Evolutionary conservation across 768 basidiomycete species (phyloP).

Genomic region (Trametes maxima): DNA sequence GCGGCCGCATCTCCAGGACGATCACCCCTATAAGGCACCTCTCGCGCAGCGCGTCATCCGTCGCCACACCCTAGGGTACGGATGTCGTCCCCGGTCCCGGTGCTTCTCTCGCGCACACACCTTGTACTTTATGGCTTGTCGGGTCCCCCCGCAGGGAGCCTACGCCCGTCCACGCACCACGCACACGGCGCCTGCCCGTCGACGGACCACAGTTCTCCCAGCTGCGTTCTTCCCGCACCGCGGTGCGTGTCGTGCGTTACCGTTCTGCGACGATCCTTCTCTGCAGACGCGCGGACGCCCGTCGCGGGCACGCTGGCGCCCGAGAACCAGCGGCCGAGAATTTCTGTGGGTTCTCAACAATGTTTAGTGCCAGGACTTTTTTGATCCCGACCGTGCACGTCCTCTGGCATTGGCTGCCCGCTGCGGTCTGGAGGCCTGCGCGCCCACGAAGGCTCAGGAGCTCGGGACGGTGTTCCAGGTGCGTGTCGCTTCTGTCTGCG

Average conservation of each 20-base stretch:
- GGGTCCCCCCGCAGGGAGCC: slow-evolving; percentile 19
- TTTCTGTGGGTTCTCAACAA: no score
- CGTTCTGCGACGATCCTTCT: slow-evolving; percentile 2
- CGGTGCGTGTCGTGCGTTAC: background rate
- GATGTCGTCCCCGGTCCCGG: slow-evolving; percentile 19
- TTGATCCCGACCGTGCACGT: no score
- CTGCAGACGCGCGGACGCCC: no score
- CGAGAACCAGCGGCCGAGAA: no score
- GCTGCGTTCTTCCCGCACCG: background rate
- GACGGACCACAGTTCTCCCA: no score
- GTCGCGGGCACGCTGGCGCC: no score
- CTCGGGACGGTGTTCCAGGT: slow-evolving; percentile 19
- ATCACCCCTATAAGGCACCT: slow-evolving; percentile 18
- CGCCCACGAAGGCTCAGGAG: slow-evolving; percentile 2
- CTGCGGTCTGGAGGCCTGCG: no score
- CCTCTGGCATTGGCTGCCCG: no score
- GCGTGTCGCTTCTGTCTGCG: background rate
- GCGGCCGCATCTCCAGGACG: slow-evolving; percentile 15
- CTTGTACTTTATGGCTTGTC: slow-evolving; percentile 20
- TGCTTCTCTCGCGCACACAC: slow-evolving; percentile 13
- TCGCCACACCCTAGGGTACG: background rate
- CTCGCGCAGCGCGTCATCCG: background rate
- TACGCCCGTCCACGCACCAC: background rate
- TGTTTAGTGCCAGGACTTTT: no score
- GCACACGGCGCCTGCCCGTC: background rate